These are phyloP conservation scores for Diophrys appendiculata DNA, from an alignment of 73 alveolate genomes.

Conservation along the genomic window DNA sequence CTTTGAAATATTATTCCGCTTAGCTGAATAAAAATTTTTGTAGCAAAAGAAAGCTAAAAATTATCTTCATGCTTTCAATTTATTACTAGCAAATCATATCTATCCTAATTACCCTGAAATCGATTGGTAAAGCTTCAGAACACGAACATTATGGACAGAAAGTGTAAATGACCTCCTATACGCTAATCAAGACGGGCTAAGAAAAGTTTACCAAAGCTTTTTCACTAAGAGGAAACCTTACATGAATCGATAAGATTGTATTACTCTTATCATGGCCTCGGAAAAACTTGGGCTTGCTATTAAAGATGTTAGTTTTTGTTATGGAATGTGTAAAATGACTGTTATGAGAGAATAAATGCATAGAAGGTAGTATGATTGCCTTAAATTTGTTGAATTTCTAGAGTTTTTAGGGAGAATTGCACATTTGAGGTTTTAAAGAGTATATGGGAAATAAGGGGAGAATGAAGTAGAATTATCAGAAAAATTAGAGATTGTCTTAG, in stretches of 20 bases:
- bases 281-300: background rate
- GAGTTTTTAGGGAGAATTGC: constrained; percentile 59
- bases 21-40: constrained; percentile 14
- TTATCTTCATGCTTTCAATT: background rate
- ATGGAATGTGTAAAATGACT: constrained; percentile 60
- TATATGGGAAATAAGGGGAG: background rate
- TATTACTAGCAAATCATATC: background rate
- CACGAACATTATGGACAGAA: constrained; percentile 50
- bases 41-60: background rate
- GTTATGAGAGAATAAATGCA: constrained; percentile 33
- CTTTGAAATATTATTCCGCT: constrained; percentile 26
- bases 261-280: background rate
- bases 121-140: background rate
- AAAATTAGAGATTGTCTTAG: background rate
- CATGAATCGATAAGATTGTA: background rate
- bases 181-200: constrained; percentile 43
- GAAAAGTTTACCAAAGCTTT: constrained; percentile 21
- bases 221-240: constrained; percentile 12
- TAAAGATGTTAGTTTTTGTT: constrained; percentile 23
- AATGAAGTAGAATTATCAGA: background rate
- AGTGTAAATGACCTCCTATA: constrained; percentile 44
- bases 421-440: background rate
- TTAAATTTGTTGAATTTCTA: constrained; percentile 57
- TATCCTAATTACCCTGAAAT: background rate
- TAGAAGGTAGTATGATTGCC: constrained; percentile 22